phyloP scores from a whole-genome alignment of 306 rosid species.

The Betula pendula region DNA sequence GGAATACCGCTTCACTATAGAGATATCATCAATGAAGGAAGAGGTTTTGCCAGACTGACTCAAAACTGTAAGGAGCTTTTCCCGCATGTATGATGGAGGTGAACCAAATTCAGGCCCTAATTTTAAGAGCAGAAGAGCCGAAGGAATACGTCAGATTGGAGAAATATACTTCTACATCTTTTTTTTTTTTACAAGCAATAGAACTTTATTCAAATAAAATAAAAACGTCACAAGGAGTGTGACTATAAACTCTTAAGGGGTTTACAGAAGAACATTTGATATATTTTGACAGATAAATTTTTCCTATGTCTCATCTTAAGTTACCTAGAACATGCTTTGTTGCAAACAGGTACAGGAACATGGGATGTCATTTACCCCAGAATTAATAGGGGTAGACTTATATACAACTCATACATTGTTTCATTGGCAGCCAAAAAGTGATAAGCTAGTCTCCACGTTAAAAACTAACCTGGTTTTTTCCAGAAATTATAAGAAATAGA shows the following conservation, averaged over 20 bases:
- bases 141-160: slow-evolving; percentile 16
- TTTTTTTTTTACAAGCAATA: background rate
- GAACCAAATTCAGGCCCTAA: slow-evolving; percentile 93
- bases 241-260: background rate
- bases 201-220: background rate
- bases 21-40: slow-evolving; percentile 77
- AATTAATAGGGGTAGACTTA: background rate
- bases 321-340: background rate
- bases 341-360: background rate
- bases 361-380: background rate
- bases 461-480: background rate
- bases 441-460: background rate
- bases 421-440: background rate
- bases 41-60: slow-evolving; percentile 71
- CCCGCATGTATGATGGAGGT: slow-evolving; percentile 68
- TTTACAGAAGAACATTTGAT: background rate
- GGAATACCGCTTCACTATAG: slow-evolving; percentile 74
- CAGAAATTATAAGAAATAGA: background rate
- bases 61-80: slow-evolving; percentile 70
- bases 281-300: background rate
- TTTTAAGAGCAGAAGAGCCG: slow-evolving; percentile 28
- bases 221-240: background rate
- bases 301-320: background rate
- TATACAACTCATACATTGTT: background rate
- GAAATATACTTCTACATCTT: background rate